Conservation (phyloP, 176 grass and related monocot species). For the Ananas comosus region DNA sequence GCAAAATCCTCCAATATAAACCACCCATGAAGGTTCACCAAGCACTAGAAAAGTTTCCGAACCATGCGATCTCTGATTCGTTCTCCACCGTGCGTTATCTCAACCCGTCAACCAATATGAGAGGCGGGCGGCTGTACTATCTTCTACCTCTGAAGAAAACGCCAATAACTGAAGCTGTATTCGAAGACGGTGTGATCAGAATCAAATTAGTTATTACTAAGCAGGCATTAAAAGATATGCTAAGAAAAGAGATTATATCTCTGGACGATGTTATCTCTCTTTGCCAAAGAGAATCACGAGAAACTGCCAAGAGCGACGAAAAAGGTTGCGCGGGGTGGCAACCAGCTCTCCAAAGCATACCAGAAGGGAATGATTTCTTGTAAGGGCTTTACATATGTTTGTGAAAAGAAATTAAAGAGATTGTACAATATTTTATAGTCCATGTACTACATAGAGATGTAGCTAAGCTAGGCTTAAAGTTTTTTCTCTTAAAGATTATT, state of each 20-base stretch:
- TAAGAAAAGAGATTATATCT: slow-evolving; percentile 20
- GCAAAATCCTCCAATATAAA: slow-evolving; percentile 8
- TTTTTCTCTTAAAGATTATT: no score
- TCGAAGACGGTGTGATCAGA: slow-evolving; percentile 17
- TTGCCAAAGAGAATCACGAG: slow-evolving; percentile 8
- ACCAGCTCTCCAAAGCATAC: slow-evolving; percentile 32
- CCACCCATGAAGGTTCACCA: slow-evolving; percentile 16
- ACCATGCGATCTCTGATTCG: slow-evolving; percentile 1
- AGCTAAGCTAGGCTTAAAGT: background rate
- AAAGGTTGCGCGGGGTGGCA: slow-evolving; percentile 20
- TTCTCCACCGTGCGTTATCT: background rate
- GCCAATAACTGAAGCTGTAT: background rate
- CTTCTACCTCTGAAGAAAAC: slow-evolving; percentile 7
- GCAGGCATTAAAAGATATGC: slow-evolving; percentile 28
- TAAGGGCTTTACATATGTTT: background rate
- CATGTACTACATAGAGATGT: background rate
- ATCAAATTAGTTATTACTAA: slow-evolving; percentile 34
- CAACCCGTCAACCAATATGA: slow-evolving; percentile 3
- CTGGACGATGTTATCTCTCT: slow-evolving; percentile 22
- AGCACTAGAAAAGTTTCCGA: slow-evolving; percentile 10
- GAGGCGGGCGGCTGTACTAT: slow-evolving; percentile 14
- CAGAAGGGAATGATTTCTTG: slow-evolving; percentile 27
- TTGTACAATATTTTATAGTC: background rate
- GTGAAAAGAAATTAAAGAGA: background rate
- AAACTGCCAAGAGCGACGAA: background rate